Conservation (phyloP, 1,284 basidiomycete species). For the Austroboletus niveus region DNA sequence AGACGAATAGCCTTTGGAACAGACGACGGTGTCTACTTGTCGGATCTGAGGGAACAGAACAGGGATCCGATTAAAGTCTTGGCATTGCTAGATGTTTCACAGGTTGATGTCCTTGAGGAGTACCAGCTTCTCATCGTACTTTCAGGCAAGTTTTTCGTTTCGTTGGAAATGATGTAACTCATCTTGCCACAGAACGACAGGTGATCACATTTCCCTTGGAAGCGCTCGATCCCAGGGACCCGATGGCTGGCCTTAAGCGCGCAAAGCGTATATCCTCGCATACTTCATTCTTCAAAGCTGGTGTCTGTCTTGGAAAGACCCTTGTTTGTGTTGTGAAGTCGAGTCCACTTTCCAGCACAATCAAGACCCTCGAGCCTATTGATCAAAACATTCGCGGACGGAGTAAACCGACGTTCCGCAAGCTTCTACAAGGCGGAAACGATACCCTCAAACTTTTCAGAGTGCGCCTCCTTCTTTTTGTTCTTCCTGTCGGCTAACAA, state of each 20-base stretch:
- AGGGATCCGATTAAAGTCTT: conserved; percentile 91
- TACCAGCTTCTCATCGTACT: conserved; percentile 95
- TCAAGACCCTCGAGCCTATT: conserved; percentile 97
- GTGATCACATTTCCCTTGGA: conserved; percentile 97
- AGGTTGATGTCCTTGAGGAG: conserved; percentile 96
- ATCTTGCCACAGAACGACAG: conserved; percentile 67
- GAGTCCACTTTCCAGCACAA: conserved; percentile 91
- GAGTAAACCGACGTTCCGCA: conserved; percentile 91
- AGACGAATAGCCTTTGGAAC: conserved; percentile 93
- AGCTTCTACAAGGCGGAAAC: conserved; percentile 90
- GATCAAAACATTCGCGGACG: conserved; percentile 84
- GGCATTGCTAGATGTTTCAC: conserved; percentile 85
- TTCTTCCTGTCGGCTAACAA: conserved; percentile 5
- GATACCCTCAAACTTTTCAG: conserved; percentile 94
- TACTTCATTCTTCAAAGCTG: conserved; percentile 98
- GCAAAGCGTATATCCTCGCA: conserved; percentile 96
- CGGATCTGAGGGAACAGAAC: conserved; percentile 75
- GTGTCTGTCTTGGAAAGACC: conserved; percentile 90
- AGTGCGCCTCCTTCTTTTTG: conserved; percentile 43
- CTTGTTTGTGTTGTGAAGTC: conserved; percentile 98
- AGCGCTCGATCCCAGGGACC: conserved; percentile 87
- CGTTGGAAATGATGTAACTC: neutral
- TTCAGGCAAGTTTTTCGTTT: conserved; percentile 59
- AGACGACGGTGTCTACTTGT: conserved; percentile 95
- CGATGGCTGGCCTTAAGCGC: conserved; percentile 86